These are phyloP conservation scores for Geotrichum reessii DNA, from an alignment of 1,139 yeast species.

Conservation along the genomic window DNA sequence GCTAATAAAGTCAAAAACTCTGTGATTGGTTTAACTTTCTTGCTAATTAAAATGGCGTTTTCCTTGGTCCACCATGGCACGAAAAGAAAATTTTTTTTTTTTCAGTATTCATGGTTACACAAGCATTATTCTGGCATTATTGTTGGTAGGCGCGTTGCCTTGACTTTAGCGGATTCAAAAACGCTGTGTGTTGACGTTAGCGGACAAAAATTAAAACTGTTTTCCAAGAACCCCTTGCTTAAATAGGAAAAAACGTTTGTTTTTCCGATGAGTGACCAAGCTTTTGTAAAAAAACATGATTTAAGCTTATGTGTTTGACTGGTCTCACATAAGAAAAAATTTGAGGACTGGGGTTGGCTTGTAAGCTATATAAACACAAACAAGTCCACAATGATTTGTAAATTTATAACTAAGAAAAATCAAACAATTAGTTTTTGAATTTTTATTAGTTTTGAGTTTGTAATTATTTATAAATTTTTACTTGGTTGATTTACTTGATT, in stretches of 20 bases:
- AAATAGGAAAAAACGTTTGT: neutral
- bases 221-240: neutral
- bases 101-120: neutral
- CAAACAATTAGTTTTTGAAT: no score
- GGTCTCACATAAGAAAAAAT: neutral
- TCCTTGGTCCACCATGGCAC: neutral
- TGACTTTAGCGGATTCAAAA: conserved; percentile 12
- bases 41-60: neutral
- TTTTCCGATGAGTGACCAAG: neutral
- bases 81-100: neutral
- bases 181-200: conserved; percentile 17
- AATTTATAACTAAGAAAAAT: neutral
- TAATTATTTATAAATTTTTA: neutral
- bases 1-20: neutral
- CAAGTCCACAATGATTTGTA: neutral
- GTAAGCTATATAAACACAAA: neutral
- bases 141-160: conserved; percentile 12
- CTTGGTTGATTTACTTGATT: neutral
- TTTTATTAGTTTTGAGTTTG: neutral
- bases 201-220: conserved; percentile 8
- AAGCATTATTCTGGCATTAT: neutral
- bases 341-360: neutral
- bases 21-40: neutral
- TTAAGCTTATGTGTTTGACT: neutral
- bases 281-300: neutral